These are phyloP conservation scores for Coprinopsis cinerea DNA, from an alignment of 768 basidiomycete species.

Conservation along the genomic window DNA sequence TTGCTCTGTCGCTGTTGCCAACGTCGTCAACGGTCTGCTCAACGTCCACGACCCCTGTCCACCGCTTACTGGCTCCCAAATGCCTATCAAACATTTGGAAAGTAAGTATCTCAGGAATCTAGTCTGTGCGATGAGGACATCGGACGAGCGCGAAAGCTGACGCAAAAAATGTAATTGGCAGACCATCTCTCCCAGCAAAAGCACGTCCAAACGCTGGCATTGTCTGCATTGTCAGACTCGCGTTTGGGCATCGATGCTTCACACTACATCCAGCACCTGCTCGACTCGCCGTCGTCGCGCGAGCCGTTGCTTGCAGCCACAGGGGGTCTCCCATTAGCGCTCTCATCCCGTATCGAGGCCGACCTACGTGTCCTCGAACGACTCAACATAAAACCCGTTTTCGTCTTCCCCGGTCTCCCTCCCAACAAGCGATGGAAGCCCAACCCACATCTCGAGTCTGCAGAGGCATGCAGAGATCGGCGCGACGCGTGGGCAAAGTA, in stretches of 20 bases:
- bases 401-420: slow-evolving; percentile 88
- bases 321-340: slow-evolving; percentile 87
- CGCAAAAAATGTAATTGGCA: slow-evolving; percentile 23
- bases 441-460: slow-evolving; percentile 49
- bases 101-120: slow-evolving; percentile 38
- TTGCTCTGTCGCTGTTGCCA: slow-evolving; percentile 27
- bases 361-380: slow-evolving; percentile 90
- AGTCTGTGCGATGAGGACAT: too few relatives aligned
- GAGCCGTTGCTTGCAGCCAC: slow-evolving; percentile 94
- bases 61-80: slow-evolving; percentile 23
- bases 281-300: slow-evolving; percentile 67
- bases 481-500: slow-evolving; percentile 91
- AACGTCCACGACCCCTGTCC: slow-evolving; percentile 19
- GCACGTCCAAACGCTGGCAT: slow-evolving; percentile 75
- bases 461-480: slow-evolving; percentile 69
- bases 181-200: slow-evolving; percentile 86
- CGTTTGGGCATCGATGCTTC: slow-evolving; percentile 96
- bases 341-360: slow-evolving; percentile 82
- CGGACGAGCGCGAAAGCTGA: too few relatives aligned
- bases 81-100: slow-evolving; percentile 84
- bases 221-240: slow-evolving; percentile 80
- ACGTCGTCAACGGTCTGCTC: slow-evolving; percentile 27
- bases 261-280: slow-evolving; percentile 77
- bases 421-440: slow-evolving; percentile 72
- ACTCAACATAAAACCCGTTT: slow-evolving; percentile 94